Evolutionary conservation across 805 yeast species (phyloP).

Genomic region (Cephaloascus fragrans): DNA sequence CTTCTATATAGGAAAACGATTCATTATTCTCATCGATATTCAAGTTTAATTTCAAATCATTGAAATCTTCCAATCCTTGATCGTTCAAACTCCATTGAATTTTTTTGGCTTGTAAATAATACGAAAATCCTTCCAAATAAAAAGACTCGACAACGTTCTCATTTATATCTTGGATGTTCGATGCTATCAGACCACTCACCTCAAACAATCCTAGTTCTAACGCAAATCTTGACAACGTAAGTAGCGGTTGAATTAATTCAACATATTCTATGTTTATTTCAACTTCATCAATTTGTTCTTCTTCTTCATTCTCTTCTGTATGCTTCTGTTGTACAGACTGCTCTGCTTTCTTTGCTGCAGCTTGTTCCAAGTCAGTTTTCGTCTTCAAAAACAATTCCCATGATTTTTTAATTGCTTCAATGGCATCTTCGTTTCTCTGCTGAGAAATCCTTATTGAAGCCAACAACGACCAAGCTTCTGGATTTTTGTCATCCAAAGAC

Average conservation of each 20-base stretch:
- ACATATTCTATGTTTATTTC: conserved; percentile 44
- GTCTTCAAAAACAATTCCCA: conserved; percentile 60
- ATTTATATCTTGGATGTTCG: conserved; percentile 63
- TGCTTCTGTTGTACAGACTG: too few species aligned
- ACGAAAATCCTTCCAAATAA: conserved; percentile 76
- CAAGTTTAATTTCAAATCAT: conserved; percentile 21
- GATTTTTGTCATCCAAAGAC: conserved; percentile 44
- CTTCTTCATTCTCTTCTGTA: conserved; percentile 5
- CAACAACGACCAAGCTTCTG: conserved; percentile 74
- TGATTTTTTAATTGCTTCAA: conserved; percentile 50
- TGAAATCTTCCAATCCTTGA: conserved; percentile 27
- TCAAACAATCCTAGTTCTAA: conserved; percentile 72
- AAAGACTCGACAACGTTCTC: conserved; percentile 76
- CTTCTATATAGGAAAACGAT: conserved; percentile 18
- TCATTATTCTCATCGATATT: conserved; percentile 15
- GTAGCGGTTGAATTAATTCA: conserved; percentile 64
- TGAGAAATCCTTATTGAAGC: conserved; percentile 90
- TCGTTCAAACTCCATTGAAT: conserved; percentile 13
- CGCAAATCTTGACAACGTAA: conserved; percentile 64
- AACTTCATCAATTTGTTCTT: conserved; percentile 24
- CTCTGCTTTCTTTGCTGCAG: conserved; percentile 15
- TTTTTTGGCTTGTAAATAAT: conserved; percentile 33
- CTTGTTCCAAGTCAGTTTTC: conserved; percentile 38
- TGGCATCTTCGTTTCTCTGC: conserved; percentile 65
- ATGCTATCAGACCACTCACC: conserved; percentile 53